Conservation (phyloP, 441 rosid genomes). For the Gossypium gossypioides region DNA sequence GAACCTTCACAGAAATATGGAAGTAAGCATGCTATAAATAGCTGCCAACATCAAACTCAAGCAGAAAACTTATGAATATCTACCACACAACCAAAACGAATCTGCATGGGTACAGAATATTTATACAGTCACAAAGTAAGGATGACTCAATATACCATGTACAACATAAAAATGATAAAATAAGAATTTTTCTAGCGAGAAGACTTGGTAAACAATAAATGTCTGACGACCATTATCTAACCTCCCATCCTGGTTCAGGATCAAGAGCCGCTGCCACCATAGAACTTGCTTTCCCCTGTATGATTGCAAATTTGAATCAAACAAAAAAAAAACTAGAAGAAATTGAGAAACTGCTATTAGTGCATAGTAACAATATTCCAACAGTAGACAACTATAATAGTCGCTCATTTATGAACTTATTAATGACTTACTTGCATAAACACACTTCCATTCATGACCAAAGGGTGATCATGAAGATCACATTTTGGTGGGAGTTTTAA, state of each 20-base stretch:
- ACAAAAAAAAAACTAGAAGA: background rate
- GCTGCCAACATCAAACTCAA: slow-evolving; percentile 12
- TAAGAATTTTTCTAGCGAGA: background rate
- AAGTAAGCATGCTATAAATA: slow-evolving; percentile 8
- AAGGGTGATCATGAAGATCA: slow-evolving; percentile 77
- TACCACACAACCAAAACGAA: background rate
- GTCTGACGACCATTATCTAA: slow-evolving; percentile 20
- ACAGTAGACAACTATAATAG: background rate
- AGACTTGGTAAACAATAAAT: background rate
- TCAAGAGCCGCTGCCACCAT: slow-evolving; percentile 76
- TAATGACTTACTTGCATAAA: slow-evolving; percentile 54
- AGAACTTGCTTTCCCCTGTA: slow-evolving; percentile 87
- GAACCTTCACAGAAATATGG: slow-evolving; percentile 43
- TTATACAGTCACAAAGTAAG: background rate
- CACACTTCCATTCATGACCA: slow-evolving; percentile 57
- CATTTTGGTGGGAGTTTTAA: slow-evolving; percentile 65
- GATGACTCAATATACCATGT: background rate
- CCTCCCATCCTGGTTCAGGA: slow-evolving; percentile 81
- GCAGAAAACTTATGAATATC: background rate
- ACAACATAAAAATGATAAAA: slow-evolving; percentile 2
- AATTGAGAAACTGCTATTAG: background rate
- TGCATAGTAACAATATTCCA: background rate
- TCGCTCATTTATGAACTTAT: background rate
- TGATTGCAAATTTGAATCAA: background rate
- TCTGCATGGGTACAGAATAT: background rate